Percentiles rank a stretch among this genome's conserved stretches.
Conservation (phyloP, 2,329 filamentous ascomycete species). For the Aspergillus aculeatinus region DNA sequence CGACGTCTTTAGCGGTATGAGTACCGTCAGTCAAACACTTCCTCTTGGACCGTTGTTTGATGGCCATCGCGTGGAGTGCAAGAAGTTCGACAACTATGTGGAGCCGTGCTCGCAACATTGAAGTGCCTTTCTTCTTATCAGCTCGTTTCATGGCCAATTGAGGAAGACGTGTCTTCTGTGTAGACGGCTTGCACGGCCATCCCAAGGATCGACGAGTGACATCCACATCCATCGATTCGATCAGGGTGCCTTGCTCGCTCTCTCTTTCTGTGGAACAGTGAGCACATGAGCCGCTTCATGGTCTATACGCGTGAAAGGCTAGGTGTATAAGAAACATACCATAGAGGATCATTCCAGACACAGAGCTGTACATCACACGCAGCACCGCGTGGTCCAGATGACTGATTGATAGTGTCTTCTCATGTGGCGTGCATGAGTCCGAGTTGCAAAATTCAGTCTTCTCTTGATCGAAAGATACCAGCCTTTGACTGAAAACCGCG, state of each 20-base stretch:
- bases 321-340: background rate
- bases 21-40: background rate
- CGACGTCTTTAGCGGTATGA: background rate
- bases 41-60: background rate
- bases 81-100: conserved; percentile 6
- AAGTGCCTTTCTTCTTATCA: background rate
- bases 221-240: background rate
- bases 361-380: background rate
- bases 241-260: background rate
- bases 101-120: conserved; percentile 5
- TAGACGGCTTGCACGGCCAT: background rate
- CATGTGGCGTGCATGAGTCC: background rate
- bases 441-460: background rate
- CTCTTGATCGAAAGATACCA: background rate
- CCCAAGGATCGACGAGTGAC: background rate
- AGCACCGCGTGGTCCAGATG: background rate
- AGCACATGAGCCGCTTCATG: background rate
- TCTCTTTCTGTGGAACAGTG: background rate
- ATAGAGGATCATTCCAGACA: background rate
- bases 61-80: conserved; percentile 2
- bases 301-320: background rate
- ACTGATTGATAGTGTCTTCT: background rate
- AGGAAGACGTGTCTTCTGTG: background rate
- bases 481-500: background rate
- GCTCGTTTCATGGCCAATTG: background rate